phyloP scores from a whole-genome alignment of 345 rosid species.

The Populus tremula region DNA sequence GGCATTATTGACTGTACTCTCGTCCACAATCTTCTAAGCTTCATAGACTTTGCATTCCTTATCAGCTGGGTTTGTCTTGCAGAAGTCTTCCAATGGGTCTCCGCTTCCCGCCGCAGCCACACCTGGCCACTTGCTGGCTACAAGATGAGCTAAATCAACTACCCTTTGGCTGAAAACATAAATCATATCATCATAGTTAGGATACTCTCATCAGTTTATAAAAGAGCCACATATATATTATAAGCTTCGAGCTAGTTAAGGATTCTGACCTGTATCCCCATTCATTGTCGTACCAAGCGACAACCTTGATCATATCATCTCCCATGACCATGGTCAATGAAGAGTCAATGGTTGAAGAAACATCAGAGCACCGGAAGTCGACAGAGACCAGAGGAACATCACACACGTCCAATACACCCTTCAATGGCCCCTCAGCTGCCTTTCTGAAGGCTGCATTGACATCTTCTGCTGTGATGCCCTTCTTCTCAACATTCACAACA shows the following conservation, averaged over 20 bases:
- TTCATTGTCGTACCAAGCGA: slow-evolving; percentile 98
- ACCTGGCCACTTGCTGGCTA: slow-evolving; percentile 91
- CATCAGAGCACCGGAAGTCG: slow-evolving; percentile 89
- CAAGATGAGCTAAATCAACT: slow-evolving; percentile 89
- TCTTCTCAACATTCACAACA: slow-evolving; percentile 78
- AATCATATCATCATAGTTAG: background rate
- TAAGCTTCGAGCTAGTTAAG: background rate
- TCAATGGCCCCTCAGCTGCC: slow-evolving; percentile 82
- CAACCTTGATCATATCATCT: slow-evolving; percentile 96
- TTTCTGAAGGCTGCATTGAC: slow-evolving; percentile 91
- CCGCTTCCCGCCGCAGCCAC: slow-evolving; percentile 53
- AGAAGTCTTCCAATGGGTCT: slow-evolving; percentile 92
- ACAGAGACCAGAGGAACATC: slow-evolving; percentile 85
- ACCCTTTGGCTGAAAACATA: slow-evolving; percentile 78
- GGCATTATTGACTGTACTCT: too few species aligned
- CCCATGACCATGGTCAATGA: slow-evolving; percentile 98
- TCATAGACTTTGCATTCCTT: slow-evolving; percentile 96
- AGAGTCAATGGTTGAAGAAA: slow-evolving; percentile 88
- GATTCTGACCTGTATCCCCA: slow-evolving; percentile 88
- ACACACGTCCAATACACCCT: slow-evolving; percentile 80
- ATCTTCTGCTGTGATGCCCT: slow-evolving; percentile 79
- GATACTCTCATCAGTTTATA: background rate
- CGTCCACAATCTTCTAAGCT: slow-evolving; percentile 25
- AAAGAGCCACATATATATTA: background rate
- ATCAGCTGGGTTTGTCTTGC: slow-evolving; percentile 81